Base-by-base conservation (phyloP, 768 basidiomycete genomes). In the Sporobolomyces phaffii region DNA sequence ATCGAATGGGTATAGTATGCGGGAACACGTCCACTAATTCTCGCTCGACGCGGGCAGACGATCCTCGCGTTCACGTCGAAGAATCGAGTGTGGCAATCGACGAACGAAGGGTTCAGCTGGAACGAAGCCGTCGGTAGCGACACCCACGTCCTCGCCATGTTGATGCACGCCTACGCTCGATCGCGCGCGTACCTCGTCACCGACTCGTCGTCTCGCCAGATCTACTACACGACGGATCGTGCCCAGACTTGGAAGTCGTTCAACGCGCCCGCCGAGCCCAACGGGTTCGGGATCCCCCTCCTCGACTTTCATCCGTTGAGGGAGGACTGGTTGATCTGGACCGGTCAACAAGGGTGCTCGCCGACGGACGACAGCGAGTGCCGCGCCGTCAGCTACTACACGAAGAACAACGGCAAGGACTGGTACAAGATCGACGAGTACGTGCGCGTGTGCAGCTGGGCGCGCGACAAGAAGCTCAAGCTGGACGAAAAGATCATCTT, bases 31-130 rank as follows among this genome's bases (percentile, higher is more conserved):
- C 24, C 38, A 10, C 50, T 20, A 14, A 33, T 26, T 17, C 64
- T 15, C 4, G 11, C 29, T 26, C 53, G 36, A 29, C 18, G 20
- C 24, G 40, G 20, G 0, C 73, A 90, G 84, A 92, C 91, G 0
- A 83, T 98, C 61, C 83, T 99, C 36, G 85, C 90, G 44, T 86
- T 89, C 9, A 82, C 96, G 5, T 76, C 77, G 2, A 91, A 98
- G 74, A 78, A 84, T 67, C 82, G 84, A 0, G 81, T 98, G 60
- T 98, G 91, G 91, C 92, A 97, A 79, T 96, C 91, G 1, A 85
- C 84, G 73, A 97, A 92, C 75, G 93, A 99, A 78, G 96, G 94
- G 1, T 91, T 90, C 78, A 86, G 86, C 0, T 99, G 94, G 93
- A 81, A 82, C 47, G 86, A 85, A 65, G 81, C 86, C 18, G 79